Evolutionary conservation across 495 filamentous ascomycete genomes (phyloP), one percentile per base, ranked within the genome.

Genomic region (Halenospora varia): DNA sequence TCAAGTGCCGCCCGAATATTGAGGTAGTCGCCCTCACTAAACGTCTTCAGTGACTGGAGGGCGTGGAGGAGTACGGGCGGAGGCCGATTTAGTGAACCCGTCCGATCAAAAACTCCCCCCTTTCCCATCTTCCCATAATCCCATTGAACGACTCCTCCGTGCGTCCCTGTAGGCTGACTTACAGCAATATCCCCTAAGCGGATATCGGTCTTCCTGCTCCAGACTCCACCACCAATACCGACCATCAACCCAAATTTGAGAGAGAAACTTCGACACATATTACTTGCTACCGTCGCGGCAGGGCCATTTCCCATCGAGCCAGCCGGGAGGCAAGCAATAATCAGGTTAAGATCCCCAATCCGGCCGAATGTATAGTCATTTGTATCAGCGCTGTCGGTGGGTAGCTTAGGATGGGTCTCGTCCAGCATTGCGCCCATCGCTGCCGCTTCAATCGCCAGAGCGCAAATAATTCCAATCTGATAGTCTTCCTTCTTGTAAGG

Each of bases 181-280:
- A 63, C 44, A 56, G 56, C 52, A 10, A 63, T 19, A 50, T 56
- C 53, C 48, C 66, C 39, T 17, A 63, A 51, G 23, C 51, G 44
- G 25, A 63, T 64, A 55, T 60, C 61, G 25, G 65, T 48, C 11
- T 66, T 55, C 49, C 56, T 64, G 54, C 62, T 64, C 25, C 70
- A 67, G 25, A 68, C 71, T 39, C 69, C 70, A 23, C 66, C 71
- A 23, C 64, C 69, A 56, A 74, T 62, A 26, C 70, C 76, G 18
- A 79, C 75, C 62, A 77, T 71, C 22, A 79, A 60, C 23, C 63
- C 65, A 58, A 75, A 70, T 40, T 64, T 69, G 22, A 78, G 64
- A 1, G 41, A 45, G 45, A 77, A 77, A 10, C 55, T 73, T 23
- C 60, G 58, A 0, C 50, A 53, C 61, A 79, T 65, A 13, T 75